Evolutionary conservation across 2,329 filamentous ascomycete genomes (phyloP).

Genomic region (Hypocreales sp.): DNA sequence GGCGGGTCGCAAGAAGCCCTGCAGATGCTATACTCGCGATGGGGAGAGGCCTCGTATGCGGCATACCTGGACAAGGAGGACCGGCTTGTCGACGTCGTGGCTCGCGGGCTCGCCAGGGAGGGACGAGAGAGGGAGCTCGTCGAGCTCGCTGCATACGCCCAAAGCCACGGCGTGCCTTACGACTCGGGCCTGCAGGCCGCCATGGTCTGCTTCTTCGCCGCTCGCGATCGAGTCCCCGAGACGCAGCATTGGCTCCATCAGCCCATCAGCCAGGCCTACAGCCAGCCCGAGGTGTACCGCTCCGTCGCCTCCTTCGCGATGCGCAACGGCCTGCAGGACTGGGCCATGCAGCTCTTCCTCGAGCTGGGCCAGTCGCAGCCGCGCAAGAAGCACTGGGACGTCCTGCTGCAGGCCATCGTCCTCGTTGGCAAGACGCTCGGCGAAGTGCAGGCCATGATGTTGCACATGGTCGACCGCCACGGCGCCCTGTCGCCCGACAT

Average conservation of each 20-base stretch:
- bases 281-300: constrained; percentile 11
- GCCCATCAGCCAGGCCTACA: constrained; percentile 20
- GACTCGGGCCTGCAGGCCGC: constrained; percentile 30
- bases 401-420: constrained; percentile 58
- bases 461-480: constrained; percentile 51
- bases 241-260: constrained; percentile 54
- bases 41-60: constrained; percentile 10
- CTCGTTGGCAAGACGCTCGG: constrained; percentile 50
- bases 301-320: constrained; percentile 34
- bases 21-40: constrained; percentile 21
- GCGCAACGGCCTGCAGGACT: constrained; percentile 41
- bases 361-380: constrained; percentile 29
- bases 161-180: constrained; percentile 28
- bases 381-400: constrained; percentile 49
- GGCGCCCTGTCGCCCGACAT: constrained; percentile 42
- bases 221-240: constrained; percentile 37
- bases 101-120: constrained; percentile 44
- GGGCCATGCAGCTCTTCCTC: constrained; percentile 45
- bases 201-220: constrained; percentile 48
- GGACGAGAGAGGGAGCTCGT: constrained; percentile 41
- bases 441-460: constrained; percentile 38
- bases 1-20: constrained; percentile 39
- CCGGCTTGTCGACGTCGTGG: constrained; percentile 13
- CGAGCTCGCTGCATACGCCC: constrained; percentile 35
- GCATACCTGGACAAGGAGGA: constrained; percentile 7